A percentile compares a stretch with the other conserved stretches of the same genome.
These are phyloP conservation scores for Nakazawaea molendinolei DNA, from an alignment of 805 yeast genomes.

Conservation along the genomic window DNA sequence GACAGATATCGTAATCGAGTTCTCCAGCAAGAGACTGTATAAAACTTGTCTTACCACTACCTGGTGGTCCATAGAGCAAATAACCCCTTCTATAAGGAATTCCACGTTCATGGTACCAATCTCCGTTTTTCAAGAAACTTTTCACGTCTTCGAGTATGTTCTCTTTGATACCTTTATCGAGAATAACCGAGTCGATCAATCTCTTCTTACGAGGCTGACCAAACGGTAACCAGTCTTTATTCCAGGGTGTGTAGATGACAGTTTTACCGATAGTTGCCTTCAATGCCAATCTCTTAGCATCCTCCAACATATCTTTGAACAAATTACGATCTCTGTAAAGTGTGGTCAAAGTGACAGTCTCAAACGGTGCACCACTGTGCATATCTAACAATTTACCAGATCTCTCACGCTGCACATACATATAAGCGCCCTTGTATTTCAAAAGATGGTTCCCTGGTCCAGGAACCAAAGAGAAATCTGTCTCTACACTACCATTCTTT, in stretches of 20 bases:
- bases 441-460: conserved; percentile 96
- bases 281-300: conserved; percentile 81
- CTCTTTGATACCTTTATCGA: conserved; percentile 71
- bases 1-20: conserved; percentile 90
- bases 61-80: conserved; percentile 93
- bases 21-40: conserved; percentile 97
- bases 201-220: conserved; percentile 92
- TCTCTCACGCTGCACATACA: conserved; percentile 84
- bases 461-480: conserved; percentile 87
- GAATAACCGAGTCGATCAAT: conserved; percentile 73
- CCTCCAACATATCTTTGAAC: conserved; percentile 59
- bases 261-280: conserved; percentile 87
- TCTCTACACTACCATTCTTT: conserved; percentile 84
- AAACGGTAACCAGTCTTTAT: conserved; percentile 98
- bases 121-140: conserved; percentile 73
- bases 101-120: conserved; percentile 95
- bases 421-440: conserved; percentile 78
- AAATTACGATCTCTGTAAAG: conserved; percentile 72
- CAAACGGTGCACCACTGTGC: conserved; percentile 90
- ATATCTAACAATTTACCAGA: conserved; percentile 83
- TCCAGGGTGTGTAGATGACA: conserved; percentile 90
- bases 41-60: conserved; percentile 92
- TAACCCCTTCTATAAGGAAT: conserved; percentile 96
- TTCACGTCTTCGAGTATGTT: conserved; percentile 61
- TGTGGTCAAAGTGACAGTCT: conserved; percentile 91